phyloP scores from a whole-genome alignment of 306 rosid genomes.

The Quercus aquifolioides region DNA sequence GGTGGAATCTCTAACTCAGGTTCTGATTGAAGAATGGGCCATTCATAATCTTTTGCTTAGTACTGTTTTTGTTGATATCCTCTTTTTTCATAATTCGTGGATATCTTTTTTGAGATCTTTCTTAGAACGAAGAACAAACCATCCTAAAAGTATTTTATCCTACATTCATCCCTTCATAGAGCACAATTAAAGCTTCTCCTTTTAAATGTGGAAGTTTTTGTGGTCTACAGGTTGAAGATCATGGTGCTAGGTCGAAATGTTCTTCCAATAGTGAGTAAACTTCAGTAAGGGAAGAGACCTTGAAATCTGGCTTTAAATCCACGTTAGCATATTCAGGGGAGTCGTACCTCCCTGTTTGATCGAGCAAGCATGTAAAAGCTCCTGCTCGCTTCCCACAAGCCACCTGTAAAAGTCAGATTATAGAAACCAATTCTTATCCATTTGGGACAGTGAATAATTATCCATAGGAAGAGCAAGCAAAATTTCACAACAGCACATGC shows the following conservation, averaged over 20 bases:
- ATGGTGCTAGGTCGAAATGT: constrained; percentile 67
- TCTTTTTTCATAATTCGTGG: not conserved
- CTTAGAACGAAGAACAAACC: not conserved
- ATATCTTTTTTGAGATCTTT: not conserved
- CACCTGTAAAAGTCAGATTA: constrained; percentile 43
- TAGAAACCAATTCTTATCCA: not conserved
- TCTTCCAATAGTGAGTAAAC: constrained; percentile 54
- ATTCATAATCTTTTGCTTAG: not conserved
- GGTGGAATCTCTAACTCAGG: too few relatives aligned
- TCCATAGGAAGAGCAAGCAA: not conserved
- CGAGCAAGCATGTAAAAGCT: constrained; percentile 85
- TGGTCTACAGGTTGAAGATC: constrained; percentile 19
- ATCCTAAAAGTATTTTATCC: not conserved
- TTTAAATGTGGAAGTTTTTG: not conserved
- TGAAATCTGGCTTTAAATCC: constrained; percentile 70
- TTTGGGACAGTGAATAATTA: not conserved
- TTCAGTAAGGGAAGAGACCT: constrained; percentile 72
- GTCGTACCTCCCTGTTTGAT: constrained; percentile 70
- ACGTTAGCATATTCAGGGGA: constrained; percentile 45
- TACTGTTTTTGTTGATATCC: not conserved
- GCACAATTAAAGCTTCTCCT: constrained; percentile 8
- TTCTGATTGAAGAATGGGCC: too few relatives aligned
- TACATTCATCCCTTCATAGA: not conserved
- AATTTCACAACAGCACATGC: not conserved
- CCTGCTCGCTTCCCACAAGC: constrained; percentile 87